A percentile compares a stretch with the other conserved stretches of the same genome.
Evolutionary conservation across 176 grass and related monocot genomes (phyloP).

Genomic region (Pontederia paniculata): DNA sequence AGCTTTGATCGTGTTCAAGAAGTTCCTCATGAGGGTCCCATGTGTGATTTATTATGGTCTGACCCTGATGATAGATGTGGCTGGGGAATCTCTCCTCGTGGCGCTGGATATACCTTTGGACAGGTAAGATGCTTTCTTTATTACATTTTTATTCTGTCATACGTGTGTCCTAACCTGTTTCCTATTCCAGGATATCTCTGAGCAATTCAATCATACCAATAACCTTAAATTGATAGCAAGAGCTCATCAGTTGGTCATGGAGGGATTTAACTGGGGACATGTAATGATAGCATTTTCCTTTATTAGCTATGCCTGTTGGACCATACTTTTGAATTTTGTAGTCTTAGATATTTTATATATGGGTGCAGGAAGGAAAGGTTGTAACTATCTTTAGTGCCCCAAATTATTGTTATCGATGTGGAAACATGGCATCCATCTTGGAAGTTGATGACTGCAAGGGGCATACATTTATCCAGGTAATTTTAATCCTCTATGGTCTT

Average conservation of each 20-base stretch:
- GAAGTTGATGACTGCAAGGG: constrained; percentile 66
- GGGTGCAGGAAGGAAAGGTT: constrained; percentile 51
- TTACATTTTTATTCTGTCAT: background rate
- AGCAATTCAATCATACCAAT: constrained; percentile 67
- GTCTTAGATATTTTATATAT: background rate
- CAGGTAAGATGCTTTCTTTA: constrained; percentile 26
- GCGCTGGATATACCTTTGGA: constrained; percentile 63
- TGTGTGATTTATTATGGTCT: constrained; percentile 74
- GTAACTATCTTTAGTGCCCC: constrained; percentile 67
- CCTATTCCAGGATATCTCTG: constrained; percentile 57
- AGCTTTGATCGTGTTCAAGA: constrained; percentile 62
- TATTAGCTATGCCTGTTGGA: constrained; percentile 1
- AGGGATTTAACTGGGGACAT: constrained; percentile 66
- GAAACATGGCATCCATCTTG: constrained; percentile 69
- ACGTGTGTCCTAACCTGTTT: background rate
- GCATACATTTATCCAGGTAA: constrained; percentile 59
- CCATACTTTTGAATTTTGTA: background rate
- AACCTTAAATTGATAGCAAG: constrained; percentile 58
- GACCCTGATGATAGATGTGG: constrained; percentile 58
- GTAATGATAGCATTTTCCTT: constrained; percentile 23
- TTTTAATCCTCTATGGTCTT: background rate
- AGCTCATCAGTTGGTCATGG: constrained; percentile 71
- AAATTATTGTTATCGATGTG: constrained; percentile 62
- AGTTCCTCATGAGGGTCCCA: constrained; percentile 57
- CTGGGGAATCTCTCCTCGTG: constrained; percentile 63